phyloP scores from a whole-genome alignment of 257 asterid species.

The Phtheirospermum japonicum region DNA sequence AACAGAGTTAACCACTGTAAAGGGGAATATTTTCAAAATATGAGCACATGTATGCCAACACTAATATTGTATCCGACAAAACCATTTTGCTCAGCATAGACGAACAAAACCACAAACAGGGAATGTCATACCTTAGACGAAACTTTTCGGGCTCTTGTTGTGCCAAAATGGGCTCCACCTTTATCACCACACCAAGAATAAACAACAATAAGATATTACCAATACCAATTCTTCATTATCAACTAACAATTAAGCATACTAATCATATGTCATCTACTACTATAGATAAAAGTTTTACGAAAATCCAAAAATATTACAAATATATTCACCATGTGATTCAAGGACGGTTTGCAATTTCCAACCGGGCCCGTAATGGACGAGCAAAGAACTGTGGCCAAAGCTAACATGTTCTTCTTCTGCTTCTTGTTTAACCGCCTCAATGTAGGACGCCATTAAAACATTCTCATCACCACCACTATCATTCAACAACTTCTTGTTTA shows the following conservation, averaged over 20 bases:
- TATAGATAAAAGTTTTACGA: neutral
- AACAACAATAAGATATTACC: constrained; percentile 5
- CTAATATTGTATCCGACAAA: neutral
- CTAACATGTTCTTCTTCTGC: constrained; percentile 64
- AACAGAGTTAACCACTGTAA: neutral
- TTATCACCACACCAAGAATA: constrained; percentile 27
- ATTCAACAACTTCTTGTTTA: constrained; percentile 46
- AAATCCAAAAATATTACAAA: neutral
- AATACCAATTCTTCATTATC: no score
- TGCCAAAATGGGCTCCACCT: constrained; percentile 23
- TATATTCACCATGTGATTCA: constrained; percentile 38
- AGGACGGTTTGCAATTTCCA: constrained; percentile 73
- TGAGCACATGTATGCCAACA: neutral
- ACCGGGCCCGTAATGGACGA: constrained; percentile 62
- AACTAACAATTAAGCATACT: no score
- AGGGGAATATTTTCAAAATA: neutral
- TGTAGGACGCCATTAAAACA: constrained; percentile 44
- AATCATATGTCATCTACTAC: no score
- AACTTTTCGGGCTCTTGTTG: constrained; percentile 30
- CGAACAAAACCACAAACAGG: neutral
- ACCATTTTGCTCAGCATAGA: neutral
- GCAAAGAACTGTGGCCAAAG: constrained; percentile 74
- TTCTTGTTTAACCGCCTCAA: constrained; percentile 73
- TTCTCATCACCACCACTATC: constrained; percentile 20
- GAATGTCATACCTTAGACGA: constrained; percentile 35